Conservation (phyloP, 2,329 filamentous ascomycete genomes). For the Akanthomyces dipterigenus region DNA sequence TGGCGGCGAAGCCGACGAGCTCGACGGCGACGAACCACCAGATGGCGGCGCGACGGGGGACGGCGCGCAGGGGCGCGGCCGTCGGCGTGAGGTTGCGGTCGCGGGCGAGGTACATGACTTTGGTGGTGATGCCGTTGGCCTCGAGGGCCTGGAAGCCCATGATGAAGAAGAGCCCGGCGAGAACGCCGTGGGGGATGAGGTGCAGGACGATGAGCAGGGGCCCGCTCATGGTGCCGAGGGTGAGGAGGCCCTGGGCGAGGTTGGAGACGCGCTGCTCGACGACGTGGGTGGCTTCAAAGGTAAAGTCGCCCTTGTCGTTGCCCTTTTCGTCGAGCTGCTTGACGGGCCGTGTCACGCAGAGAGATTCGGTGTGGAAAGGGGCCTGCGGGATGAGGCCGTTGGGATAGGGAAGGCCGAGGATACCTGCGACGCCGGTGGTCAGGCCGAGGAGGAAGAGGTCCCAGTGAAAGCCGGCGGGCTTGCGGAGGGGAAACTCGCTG, state of each 20-base stretch:
- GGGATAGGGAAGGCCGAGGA: conserved; percentile 72
- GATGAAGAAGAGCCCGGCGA: conserved; percentile 77
- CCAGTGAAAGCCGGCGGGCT: conserved; percentile 82
- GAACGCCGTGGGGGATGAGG: conserved; percentile 70
- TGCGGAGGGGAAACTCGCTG: conserved; percentile 72
- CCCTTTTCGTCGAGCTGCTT: conserved; percentile 47
- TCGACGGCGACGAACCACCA: conserved; percentile 67
- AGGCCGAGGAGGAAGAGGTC: conserved; percentile 74
- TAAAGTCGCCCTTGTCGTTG: conserved; percentile 49
- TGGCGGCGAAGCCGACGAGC: conserved; percentile 65
- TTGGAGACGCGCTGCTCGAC: conserved; percentile 77
- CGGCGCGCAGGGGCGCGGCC: conserved; percentile 51
- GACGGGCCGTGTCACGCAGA: conserved; percentile 60
- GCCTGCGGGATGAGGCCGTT: conserved; percentile 81
- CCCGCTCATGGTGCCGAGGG: conserved; percentile 70
- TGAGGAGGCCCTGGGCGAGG: conserved; percentile 69
- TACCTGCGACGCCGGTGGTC: conserved; percentile 67
- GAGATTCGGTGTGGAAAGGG: conserved; percentile 72
- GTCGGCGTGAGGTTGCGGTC: conserved; percentile 57
- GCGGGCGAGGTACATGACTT: conserved; percentile 62
- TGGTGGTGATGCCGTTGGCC: conserved; percentile 69
- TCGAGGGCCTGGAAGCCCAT: conserved; percentile 76
- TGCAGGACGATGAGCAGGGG: conserved; percentile 68
- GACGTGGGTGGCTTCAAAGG: conserved; percentile 50
- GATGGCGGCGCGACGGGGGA: conserved; percentile 57